Conservation (phyloP, 495 filamentous ascomycete genomes). For the Evansstolkia leycettana region DNA sequence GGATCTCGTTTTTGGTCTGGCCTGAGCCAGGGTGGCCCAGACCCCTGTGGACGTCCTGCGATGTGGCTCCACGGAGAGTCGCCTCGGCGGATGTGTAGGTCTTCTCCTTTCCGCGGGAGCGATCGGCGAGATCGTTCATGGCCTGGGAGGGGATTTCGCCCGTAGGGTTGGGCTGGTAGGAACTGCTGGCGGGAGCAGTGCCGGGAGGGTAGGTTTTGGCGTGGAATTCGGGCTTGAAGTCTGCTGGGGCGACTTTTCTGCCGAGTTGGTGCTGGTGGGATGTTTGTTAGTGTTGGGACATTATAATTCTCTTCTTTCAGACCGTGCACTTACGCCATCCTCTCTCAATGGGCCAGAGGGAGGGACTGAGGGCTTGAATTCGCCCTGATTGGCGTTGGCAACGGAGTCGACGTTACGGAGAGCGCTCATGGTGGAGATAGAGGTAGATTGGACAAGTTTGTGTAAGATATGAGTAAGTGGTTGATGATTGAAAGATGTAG, state of each 20-base stretch:
- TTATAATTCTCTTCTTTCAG: no score
- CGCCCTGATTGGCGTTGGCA: slow-evolving; percentile 37
- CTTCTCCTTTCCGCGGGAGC: slow-evolving; percentile 29
- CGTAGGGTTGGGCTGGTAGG: slow-evolving; percentile 44
- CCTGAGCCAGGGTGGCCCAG: slow-evolving; percentile 50
- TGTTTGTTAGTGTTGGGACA: slow-evolving; percentile 2
- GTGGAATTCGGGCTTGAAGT: slow-evolving; percentile 50
- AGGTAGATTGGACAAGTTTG: neutral
- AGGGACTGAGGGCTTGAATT: slow-evolving; percentile 32
- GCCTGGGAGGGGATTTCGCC: slow-evolving; percentile 34
- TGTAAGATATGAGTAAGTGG: neutral
- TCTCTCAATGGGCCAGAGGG: slow-evolving; percentile 1
- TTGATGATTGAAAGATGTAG: neutral
- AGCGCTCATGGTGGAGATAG: slow-evolving; percentile 35
- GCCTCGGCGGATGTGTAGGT: slow-evolving; percentile 35
- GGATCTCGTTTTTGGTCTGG: slow-evolving; percentile 44
- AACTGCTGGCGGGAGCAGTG: slow-evolving; percentile 48
- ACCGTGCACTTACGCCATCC: slow-evolving; percentile 1
- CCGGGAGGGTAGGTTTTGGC: slow-evolving; percentile 49
- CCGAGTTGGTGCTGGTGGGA: slow-evolving; percentile 54
- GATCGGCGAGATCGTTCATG: slow-evolving; percentile 26
- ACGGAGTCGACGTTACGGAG: slow-evolving; percentile 40
- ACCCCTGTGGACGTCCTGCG: slow-evolving; percentile 45
- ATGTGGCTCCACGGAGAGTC: slow-evolving; percentile 52
- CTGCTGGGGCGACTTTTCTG: slow-evolving; percentile 40